A percentile compares a stretch with the other conserved stretches of the same genome.
phyloP scores from a whole-genome alignment of 768 basidiomycete species.

The Asterophora lycoperdoides region DNA sequence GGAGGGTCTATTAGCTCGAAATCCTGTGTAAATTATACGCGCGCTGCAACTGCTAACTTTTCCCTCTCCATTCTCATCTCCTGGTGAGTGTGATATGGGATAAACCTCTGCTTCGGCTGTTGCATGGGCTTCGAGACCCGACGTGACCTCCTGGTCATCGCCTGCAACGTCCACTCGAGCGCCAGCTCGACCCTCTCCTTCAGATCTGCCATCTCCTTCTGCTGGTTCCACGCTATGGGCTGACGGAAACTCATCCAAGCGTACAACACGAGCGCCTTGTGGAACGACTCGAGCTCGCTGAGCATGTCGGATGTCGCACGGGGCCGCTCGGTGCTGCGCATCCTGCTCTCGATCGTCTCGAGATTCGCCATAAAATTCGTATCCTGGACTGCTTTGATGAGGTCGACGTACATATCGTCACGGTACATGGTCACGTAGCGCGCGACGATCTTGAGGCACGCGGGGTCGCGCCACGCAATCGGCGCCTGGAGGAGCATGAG shows the following conservation, averaged over 20 bases:
- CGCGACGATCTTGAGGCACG: conserved; percentile 28
- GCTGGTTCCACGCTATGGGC: conserved; percentile 61
- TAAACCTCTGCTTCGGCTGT: neutral
- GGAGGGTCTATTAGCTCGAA: neutral
- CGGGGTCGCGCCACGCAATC: conserved; percentile 45
- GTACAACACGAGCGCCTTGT: conserved; percentile 74
- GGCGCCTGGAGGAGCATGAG: conserved; percentile 48
- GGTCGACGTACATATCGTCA: conserved; percentile 37
- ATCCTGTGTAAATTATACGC: neutral
- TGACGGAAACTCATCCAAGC: conserved; percentile 80
- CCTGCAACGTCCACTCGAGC: conserved; percentile 59
- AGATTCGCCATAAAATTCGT: conserved; percentile 38
- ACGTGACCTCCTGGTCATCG: conserved; percentile 28
- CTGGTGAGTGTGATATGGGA: neutral
- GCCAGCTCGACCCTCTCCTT: conserved; percentile 62
- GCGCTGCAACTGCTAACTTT: neutral
- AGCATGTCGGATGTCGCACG: conserved; percentile 18
- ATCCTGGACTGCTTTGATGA: conserved; percentile 32
- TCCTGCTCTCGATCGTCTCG: conserved; percentile 34
- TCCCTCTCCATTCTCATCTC: neutral
- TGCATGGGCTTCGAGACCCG: neutral
- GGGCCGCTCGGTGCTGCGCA: conserved; percentile 17
- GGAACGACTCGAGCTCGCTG: conserved; percentile 59
- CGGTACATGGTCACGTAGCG: conserved; percentile 41
- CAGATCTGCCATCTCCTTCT: conserved; percentile 42